Base-by-base conservation (phyloP, 805 yeast genomes). In the Metschnikowia proteae region DNA sequence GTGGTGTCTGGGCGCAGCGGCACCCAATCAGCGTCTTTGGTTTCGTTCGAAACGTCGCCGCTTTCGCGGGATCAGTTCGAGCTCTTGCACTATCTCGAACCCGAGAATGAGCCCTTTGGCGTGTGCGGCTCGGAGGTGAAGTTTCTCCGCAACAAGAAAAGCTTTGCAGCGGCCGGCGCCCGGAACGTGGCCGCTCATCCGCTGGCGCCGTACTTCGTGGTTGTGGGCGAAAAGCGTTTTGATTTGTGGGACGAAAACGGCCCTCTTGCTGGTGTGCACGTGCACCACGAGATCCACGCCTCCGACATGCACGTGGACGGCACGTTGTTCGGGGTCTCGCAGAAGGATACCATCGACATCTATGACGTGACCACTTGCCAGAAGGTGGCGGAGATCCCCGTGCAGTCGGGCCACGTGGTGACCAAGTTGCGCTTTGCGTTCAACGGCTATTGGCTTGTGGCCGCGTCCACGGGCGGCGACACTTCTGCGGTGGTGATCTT, bases 391-490 rank as follows among this genome's bases (percentile, higher is more conserved):
- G 62, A 65, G 3, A 54, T 77, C 25, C 22, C 13, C 31, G 40
- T 43, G 27, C 33, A 39, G 4, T 34, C 30, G 1, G 46, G 48
- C 29, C 50, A 52, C 1, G 54, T 62, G 1, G 65, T 78, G 7
- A 53, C 62, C 5, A 61, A 66, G n/a, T 48, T 83, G 9, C 58
- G 61, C 37, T 83, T 82, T 64, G 85, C 84, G 2, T 67, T 71
- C 28, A 85, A 85, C 59, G 92, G 92, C 1, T 83, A 80, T 61
- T 82, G 84, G 78, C 59, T 85, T 17, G 60, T 76, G 38, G 75
- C 65, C 2, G 58, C 62, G 7, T 56, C 64, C 6, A 54, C 54
- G 0, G 58, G 47, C 6, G 48, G 49, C 2, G 53, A 60, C 22
- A 45, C 49, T 3, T 31, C 41, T 5, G 33, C 23, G 5, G 49